Conservation (phyloP, 257 asterid species). For the Leptodermis oblonga region DNA sequence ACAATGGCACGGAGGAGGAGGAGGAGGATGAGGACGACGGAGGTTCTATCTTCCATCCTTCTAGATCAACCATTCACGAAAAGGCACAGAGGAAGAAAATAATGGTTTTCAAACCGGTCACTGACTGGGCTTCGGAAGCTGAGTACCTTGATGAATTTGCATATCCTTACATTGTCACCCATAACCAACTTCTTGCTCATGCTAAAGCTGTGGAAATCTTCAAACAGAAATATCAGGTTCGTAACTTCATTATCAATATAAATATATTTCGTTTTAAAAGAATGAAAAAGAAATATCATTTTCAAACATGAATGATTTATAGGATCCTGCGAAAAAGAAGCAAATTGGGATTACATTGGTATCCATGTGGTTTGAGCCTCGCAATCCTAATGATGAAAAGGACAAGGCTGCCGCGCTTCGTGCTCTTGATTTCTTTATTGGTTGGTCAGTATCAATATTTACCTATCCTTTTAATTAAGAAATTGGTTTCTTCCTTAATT, state of each 20-base stretch:
- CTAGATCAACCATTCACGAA: background rate
- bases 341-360: slow-evolving; percentile 1
- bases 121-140: background rate
- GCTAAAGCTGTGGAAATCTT: background rate
- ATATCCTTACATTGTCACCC: background rate
- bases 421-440: slow-evolving; percentile 6
- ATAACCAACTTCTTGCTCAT: slow-evolving; percentile 8
- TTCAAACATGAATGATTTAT: background rate
- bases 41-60: slow-evolving; percentile 2
- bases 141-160: background rate
- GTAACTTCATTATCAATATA: background rate
- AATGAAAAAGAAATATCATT: no score
- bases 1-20: no score
- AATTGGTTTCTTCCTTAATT: no score
- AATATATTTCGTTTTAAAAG: background rate
- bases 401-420: slow-evolving; percentile 7
- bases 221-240: background rate
- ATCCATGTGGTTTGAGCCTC: slow-evolving; percentile 9
- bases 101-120: background rate
- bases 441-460: background rate
- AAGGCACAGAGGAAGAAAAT: background rate
- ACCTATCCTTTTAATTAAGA: no score
- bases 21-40: background rate
- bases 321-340: background rate
- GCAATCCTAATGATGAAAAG: background rate